phyloP scores from a whole-genome alignment of 768 basidiomycete genomes.

The Xanthoconium stramineum region DNA sequence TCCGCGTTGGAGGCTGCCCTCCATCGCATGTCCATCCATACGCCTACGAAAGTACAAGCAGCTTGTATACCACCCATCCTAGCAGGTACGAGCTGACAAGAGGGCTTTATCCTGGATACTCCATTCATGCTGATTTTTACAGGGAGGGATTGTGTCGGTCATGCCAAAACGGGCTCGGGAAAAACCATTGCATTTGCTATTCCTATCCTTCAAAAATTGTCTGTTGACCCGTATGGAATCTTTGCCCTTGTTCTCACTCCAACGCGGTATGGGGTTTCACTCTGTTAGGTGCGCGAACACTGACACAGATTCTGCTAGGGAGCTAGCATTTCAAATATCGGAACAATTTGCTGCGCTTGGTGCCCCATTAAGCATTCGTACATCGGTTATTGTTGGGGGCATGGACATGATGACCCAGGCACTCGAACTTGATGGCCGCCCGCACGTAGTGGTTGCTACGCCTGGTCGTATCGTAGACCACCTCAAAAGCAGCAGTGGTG shows the following conservation, averaged over 20 bases:
- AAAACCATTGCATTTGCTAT: constrained; percentile 98
- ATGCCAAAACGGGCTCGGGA: constrained; percentile 96
- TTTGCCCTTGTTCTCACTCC: constrained; percentile 93
- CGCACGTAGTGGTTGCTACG: constrained; percentile 93
- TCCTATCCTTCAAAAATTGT: constrained; percentile 87
- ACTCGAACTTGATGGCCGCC: constrained; percentile 75
- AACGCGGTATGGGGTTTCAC: constrained; percentile 61
- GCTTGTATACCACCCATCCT: constrained; percentile 90
- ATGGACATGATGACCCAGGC: constrained; percentile 99
- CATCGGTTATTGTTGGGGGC: constrained; percentile 90
- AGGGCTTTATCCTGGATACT: neutral
- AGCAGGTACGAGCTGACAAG: constrained; percentile 44
- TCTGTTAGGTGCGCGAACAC: neutral
- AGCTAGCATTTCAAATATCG: constrained; percentile 94
- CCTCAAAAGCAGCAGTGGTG: constrained; percentile 64
- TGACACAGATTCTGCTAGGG: constrained; percentile 45
- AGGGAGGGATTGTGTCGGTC: constrained; percentile 97
- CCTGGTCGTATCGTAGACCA: constrained; percentile 95
- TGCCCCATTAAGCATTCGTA: constrained; percentile 72
- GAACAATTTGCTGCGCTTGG: constrained; percentile 96
- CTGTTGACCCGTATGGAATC: constrained; percentile 89
- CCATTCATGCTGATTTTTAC: constrained; percentile 3
- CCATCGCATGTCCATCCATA: constrained; percentile 76
- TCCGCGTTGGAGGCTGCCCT: constrained; percentile 61
- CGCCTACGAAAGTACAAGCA: constrained; percentile 83